A percentile compares a stretch with the other conserved stretches of the same genome.
These are phyloP conservation scores for Chrysochromulina parva DNA, from an alignment of 78 protist species.

Conservation along the genomic window DNA sequence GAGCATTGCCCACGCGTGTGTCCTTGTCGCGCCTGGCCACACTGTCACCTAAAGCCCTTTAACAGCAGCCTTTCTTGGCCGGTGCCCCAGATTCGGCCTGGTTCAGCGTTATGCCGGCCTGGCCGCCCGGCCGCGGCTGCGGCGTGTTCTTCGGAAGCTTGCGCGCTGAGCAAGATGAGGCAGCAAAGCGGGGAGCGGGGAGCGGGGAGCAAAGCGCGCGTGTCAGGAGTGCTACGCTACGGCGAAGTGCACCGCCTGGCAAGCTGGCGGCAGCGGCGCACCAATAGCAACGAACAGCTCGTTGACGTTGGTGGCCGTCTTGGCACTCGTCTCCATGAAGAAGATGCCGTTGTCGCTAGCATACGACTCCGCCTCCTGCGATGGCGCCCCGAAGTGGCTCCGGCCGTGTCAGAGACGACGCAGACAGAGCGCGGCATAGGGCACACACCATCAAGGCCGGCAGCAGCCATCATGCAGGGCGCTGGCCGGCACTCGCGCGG, in stretches of 20 bases:
- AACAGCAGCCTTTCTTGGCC: constrained; percentile 10
- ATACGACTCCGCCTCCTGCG: constrained; percentile 50
- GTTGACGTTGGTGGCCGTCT: constrained; percentile 84
- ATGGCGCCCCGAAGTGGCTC: not conserved
- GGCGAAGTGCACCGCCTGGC: not conserved
- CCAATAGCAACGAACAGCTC: constrained; percentile 85
- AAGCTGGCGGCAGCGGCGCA: not conserved
- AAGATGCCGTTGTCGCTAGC: constrained; percentile 61
- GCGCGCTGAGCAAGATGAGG: not conserved
- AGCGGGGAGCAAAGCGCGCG: not conserved
- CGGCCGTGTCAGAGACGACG: not conserved
- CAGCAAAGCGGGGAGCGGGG: not conserved
- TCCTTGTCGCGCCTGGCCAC: too few species aligned
- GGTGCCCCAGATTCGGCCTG: not conserved
- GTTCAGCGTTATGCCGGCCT: not conserved
- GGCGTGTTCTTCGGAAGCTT: constrained; percentile 19
- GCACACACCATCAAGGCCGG: not conserved
- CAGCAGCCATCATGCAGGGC: constrained; percentile 20
- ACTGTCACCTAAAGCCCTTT: not conserved
- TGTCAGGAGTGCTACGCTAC: not conserved
- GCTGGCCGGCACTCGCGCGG: too few species aligned
- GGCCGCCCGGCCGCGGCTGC: not conserved
- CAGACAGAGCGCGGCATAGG: not conserved
- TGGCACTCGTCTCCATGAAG: constrained; percentile 94
- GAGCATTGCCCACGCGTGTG: too few species aligned